Evolutionary conservation across 306 rosid species (phyloP).

Genomic region (Fragaria ananassa): DNA sequence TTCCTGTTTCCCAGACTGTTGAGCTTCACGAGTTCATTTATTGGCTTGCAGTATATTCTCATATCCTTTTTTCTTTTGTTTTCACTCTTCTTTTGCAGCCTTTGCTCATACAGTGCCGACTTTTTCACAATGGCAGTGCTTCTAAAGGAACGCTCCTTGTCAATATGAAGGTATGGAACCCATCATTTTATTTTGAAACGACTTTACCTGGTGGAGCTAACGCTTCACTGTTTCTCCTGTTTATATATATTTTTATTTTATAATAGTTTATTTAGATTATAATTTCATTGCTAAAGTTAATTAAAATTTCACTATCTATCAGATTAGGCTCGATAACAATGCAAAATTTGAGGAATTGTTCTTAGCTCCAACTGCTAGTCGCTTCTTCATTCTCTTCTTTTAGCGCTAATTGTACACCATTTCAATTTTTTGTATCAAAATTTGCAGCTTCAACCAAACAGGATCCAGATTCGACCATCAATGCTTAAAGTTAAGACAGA

Average conservation of each 20-base stretch:
- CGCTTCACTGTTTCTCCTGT: background rate
- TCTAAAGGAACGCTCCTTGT: constrained; percentile 69
- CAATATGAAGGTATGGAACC: constrained; percentile 49
- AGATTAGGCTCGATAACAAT: background rate
- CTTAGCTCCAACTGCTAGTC: background rate
- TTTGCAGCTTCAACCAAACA: constrained; percentile 61
- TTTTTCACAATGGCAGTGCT: constrained; percentile 61
- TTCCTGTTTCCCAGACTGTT: constrained; percentile 16
- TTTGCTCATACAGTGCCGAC: constrained; percentile 68
- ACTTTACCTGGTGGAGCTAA: background rate
- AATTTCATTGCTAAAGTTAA: background rate
- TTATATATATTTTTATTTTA: no score
- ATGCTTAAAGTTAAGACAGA: constrained; percentile 71
- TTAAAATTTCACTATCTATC: background rate
- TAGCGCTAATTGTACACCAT: background rate
- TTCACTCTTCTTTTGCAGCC: constrained; percentile 42
- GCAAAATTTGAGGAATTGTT: background rate
- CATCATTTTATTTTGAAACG: background rate
- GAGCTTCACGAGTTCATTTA: background rate
- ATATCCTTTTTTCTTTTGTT: constrained; percentile 14
- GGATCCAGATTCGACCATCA: constrained; percentile 63
- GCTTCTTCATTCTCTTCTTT: background rate
- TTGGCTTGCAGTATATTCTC: background rate
- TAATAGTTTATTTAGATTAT: background rate
- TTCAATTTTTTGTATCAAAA: background rate